Conservation (phyloP, 2,329 filamentous ascomycete species). For the Meredithiella fracta region DNA sequence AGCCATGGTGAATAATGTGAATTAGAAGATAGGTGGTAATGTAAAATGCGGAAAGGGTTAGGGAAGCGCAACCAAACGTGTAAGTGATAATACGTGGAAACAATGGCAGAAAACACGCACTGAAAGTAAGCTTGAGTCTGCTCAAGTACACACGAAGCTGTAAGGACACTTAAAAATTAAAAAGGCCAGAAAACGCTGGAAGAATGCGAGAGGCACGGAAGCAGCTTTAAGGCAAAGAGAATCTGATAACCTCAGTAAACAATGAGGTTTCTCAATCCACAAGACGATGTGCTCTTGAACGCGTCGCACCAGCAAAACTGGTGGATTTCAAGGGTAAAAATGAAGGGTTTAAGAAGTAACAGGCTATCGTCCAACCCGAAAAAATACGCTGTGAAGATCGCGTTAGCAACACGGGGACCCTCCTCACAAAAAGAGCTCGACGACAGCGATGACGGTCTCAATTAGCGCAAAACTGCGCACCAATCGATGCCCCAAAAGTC, state of each 20-base stretch:
- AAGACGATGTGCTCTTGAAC: neutral
- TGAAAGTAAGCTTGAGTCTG: neutral
- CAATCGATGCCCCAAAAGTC: neutral
- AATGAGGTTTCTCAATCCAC: neutral
- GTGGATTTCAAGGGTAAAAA: constrained; percentile 13
- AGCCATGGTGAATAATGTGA: constrained; percentile 7
- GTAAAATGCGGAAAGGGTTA: neutral
- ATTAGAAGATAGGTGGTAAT: neutral
- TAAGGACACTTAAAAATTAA: too few relatives aligned
- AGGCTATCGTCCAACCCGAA: constrained; percentile 10
- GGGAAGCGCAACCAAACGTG: neutral
- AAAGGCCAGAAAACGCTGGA: neutral
- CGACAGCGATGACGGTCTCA: neutral
- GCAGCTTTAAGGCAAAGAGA: neutral
- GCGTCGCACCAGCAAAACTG: constrained; percentile 10
- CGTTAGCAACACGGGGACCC: constrained; percentile 11
- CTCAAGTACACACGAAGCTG: neutral
- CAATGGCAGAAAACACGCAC: neutral
- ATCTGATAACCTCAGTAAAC: neutral
- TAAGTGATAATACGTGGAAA: neutral
- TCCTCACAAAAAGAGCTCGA: neutral
- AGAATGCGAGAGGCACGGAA: neutral
- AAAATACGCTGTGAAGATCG: constrained; percentile 9
- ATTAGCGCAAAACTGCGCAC: neutral
- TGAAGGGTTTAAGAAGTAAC: constrained; percentile 10